Evolutionary conservation across 306 rosid genomes (phyloP), one percentile per base, ranked within the genome.

Genomic region (Phaseolus lunatus): DNA sequence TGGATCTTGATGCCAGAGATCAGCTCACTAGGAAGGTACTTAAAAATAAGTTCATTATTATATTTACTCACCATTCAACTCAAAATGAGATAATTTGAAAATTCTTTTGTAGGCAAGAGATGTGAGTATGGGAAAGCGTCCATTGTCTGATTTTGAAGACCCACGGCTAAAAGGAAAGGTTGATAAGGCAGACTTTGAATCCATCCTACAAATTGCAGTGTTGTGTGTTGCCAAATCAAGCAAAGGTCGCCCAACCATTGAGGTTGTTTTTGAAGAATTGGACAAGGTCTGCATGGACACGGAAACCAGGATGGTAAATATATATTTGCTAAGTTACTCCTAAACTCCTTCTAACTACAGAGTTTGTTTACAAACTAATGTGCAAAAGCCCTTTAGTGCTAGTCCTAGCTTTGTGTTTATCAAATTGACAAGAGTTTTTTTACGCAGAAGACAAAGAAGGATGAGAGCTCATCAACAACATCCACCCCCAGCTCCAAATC

Each of bases 11-110:
- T 73, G 94, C 91, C 10, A 82, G 98, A 87, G 94, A 90, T 73
- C 98, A 94, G 26, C 90, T 94, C 9, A 94, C 97, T 14, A 87
- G 96, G 69, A 94, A 90, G 94, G 98, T 89, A 81, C 8, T 67
- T 19, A 0, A 16, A 16, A 24, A 41, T 73, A 26, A 5, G 6
- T 71, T 16, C 33, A 14, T 19, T 15, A 14, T 19, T 9, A 35
- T 11, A 41, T 18, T 14, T 73, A 9, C 31, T 31, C 35, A 31
- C 5, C 5, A 14, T 23, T 44, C 59, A 75, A 45, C 59, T 44
- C 9, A 59, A 23, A 26, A 20, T 26, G 29, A 29, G 39, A 26
- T 63, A 24, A 43, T 62, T 57, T 19, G 20, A 47, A 35, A 3
- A 10, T 10, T 29, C 19, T 26, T 75, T 20, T 85, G 78, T 43